Evolutionary conservation across 441 rosid species (phyloP).

Genomic region (Gossypium laxum): DNA sequence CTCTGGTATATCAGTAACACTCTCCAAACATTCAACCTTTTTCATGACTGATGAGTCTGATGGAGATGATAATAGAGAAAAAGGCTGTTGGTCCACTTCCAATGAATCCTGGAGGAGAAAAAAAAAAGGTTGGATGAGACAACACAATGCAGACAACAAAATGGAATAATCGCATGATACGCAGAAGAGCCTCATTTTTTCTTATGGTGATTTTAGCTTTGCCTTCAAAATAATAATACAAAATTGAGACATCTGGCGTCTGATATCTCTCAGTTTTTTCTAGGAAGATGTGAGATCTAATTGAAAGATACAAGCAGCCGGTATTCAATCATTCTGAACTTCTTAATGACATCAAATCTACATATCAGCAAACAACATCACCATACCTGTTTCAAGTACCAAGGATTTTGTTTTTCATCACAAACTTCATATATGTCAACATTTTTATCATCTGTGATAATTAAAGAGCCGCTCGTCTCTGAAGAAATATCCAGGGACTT

Average conservation of each 20-base stretch:
- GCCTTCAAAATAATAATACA: not conserved
- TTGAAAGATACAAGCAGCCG: not conserved
- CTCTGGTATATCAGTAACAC: conserved; percentile 33
- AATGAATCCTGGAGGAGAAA: conserved; percentile 34
- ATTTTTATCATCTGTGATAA: conserved; percentile 21
- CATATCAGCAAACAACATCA: conserved; percentile 10
- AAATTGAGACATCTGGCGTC: not conserved
- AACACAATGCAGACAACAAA: not conserved
- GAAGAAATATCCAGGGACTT: conserved; percentile 19
- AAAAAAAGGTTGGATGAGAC: conserved; percentile 4
- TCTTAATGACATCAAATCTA: not conserved
- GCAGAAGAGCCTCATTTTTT: not conserved
- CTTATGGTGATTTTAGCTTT: not conserved
- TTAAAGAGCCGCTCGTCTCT: conserved; percentile 24
- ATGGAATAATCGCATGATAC: not conserved
- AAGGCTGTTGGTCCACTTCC: conserved; percentile 23
- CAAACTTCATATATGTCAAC: conserved; percentile 24
- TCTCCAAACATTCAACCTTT: conserved; percentile 39
- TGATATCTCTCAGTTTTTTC: not conserved
- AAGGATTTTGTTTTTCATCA: conserved; percentile 22
- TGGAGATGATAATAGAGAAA: conserved; percentile 49
- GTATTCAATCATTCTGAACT: not conserved
- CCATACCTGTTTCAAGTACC: conserved; percentile 33
- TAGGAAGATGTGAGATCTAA: not conserved
- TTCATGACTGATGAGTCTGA: conserved; percentile 29